A percentile compares a stretch with the other conserved stretches of the same genome.
Evolutionary conservation across 176 grass and related monocot species (phyloP).

Genomic region (Olyra latifolia): DNA sequence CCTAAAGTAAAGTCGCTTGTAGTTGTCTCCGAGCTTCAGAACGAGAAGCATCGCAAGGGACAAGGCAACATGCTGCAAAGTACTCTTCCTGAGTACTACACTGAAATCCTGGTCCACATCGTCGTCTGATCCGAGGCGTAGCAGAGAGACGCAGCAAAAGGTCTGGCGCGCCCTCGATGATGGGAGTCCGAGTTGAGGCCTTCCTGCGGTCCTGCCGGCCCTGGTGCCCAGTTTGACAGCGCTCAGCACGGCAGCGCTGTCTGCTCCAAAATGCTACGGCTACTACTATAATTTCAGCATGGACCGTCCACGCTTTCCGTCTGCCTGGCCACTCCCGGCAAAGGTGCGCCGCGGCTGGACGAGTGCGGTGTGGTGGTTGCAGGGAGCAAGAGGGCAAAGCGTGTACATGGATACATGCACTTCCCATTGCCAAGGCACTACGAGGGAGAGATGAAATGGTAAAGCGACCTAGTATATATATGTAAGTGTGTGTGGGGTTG

Average conservation of each 20-base stretch:
- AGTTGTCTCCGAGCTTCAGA: not conserved
- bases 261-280: slow-evolving; percentile 10
- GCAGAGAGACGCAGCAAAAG: not conserved
- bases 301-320: not conserved
- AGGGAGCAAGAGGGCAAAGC: slow-evolving; percentile 27
- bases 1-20: not conserved
- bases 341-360: not conserved
- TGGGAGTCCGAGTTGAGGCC: not conserved
- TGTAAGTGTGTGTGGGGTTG: too few relatives aligned
- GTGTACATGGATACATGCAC: not conserved
- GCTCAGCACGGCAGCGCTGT: not conserved
- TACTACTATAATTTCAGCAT: not conserved
- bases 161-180: not conserved
- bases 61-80: not conserved
- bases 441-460: not conserved
- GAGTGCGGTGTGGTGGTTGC: slow-evolving; percentile 3
- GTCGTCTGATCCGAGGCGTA: slow-evolving; percentile 19
- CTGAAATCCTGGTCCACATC: not conserved
- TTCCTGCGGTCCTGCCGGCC: not conserved
- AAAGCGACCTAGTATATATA: not conserved
- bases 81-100: not conserved
- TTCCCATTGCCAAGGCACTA: not conserved
- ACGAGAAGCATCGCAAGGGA: slow-evolving; percentile 1
- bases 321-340: slow-evolving; percentile 27
- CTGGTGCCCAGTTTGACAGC: not conserved